phyloP scores from a whole-genome alignment of 164 flowering plant species.

The Houttuynia cordata region DNA sequence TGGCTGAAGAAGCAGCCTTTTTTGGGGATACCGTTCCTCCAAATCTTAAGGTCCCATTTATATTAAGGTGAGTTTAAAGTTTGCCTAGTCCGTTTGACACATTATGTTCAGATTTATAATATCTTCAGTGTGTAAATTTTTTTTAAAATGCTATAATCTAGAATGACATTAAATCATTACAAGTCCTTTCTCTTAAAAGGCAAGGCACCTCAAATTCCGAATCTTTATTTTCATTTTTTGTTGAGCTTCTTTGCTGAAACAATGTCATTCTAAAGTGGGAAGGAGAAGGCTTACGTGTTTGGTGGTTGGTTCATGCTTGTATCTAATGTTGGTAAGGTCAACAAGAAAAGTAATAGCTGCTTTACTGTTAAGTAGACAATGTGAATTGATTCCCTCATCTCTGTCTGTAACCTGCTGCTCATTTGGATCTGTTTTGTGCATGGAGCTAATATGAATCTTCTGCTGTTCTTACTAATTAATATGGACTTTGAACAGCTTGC shows the following conservation, averaged over 20 bases:
- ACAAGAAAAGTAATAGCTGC: not conserved
- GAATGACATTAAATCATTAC: too few species aligned
- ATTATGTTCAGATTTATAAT: too few species aligned
- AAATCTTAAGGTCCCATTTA: constrained; percentile 54
- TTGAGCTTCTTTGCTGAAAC: not conserved
- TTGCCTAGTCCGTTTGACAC: too few species aligned
- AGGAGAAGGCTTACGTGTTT: not conserved
- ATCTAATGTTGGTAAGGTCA: not conserved
- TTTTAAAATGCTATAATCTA: too few species aligned
- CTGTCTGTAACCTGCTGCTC: not conserved
- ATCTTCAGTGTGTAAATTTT: too few species aligned
- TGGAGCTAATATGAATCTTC: not conserved
- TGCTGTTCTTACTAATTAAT: not conserved
- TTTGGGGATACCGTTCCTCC: constrained; percentile 85
- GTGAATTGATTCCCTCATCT: not conserved
- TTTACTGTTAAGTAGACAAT: too few species aligned
- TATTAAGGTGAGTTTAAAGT: constrained; percentile 38
- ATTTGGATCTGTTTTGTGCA: not conserved
- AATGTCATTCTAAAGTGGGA: too few species aligned
- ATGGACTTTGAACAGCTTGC: not conserved
- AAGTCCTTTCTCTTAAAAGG: too few species aligned
- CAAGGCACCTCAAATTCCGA: too few species aligned
- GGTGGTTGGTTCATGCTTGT: not conserved
- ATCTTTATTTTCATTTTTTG: too few species aligned
- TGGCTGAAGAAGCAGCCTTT: constrained; percentile 92